These are phyloP conservation scores for Polyrhizophydium stewartii DNA, from an alignment of 371 early-diverging fungal species.

Conservation along the genomic window DNA sequence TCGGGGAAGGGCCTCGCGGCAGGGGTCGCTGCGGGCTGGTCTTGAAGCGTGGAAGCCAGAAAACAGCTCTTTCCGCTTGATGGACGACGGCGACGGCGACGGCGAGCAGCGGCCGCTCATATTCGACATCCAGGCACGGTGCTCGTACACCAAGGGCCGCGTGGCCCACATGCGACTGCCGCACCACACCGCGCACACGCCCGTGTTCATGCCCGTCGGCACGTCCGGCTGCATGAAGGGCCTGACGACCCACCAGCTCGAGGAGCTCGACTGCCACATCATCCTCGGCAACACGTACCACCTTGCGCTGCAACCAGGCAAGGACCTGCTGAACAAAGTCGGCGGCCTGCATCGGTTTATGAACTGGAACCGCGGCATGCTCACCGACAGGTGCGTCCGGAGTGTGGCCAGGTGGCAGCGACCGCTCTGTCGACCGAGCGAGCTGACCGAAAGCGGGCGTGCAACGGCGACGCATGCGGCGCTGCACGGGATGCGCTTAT, in stretches of 20 bases:
- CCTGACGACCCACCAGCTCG: conserved; percentile 70
- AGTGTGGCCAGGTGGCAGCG: too few relatives aligned
- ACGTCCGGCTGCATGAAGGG: conserved; percentile 95
- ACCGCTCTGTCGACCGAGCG: too few relatives aligned
- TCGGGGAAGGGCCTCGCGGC: too few relatives aligned
- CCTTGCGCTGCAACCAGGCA: conserved; percentile 70
- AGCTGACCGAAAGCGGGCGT: too few relatives aligned
- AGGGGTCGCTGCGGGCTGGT: too few relatives aligned
- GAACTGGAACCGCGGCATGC: conserved; percentile 77
- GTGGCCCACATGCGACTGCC: conserved; percentile 76
- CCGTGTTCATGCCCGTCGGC: conserved; percentile 98
- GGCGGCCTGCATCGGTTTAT: conserved; percentile 88
- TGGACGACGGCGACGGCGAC: too few relatives aligned
- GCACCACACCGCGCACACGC: conserved; percentile 81
- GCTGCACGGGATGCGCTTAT: too few relatives aligned
- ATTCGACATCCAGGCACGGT: conserved; percentile 68
- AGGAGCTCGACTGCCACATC: conserved; percentile 82
- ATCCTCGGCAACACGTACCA: conserved; percentile 94
- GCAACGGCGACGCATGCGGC: too few relatives aligned
- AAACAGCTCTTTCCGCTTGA: too few relatives aligned
- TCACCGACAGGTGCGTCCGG: conserved; percentile 68
- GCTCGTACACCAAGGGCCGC: conserved; percentile 89
- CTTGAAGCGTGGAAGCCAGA: too few relatives aligned
- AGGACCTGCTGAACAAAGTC: conserved; percentile 68
- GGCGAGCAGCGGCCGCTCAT: conserved; percentile 46